Base-by-base conservation (phyloP, 495 filamentous ascomycete genomes). In the Penicillium paxilli region DNA sequence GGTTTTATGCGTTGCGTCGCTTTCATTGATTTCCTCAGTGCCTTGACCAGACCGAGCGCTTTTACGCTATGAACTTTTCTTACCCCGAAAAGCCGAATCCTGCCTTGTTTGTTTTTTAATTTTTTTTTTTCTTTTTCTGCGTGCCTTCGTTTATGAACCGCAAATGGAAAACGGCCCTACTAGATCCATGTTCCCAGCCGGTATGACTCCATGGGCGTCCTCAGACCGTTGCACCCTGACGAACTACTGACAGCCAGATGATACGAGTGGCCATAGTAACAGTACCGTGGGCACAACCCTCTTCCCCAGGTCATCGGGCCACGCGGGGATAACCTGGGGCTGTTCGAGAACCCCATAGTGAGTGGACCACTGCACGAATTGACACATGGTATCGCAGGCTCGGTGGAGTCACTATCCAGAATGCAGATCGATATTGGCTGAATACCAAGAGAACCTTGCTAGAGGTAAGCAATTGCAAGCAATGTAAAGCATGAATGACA, bases 341-440 rank as follows among this genome's bases (percentile, higher is more conserved):
- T 49, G 46, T 38, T 47, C 28, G 50, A 32, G 16, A 46, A n/a
- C 8, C 14, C 24, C 33, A 17, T 2, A 9, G 1, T 40, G 40
- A 4, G 59, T 56, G 56, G 60, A 44, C 28, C 57, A 55, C 45
- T 40, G 57, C 30, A 51, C 50, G 50, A 50, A 55, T 49, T 28
- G 14, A 58, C 25, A 28, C 51, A 44, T 14, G 57, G 21, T 38
- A 32, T 42, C 3, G 17, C 49, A 25, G 4, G 30, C 9, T 17
- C 16, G 6, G 23, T 26, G 9, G n/a, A 35, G 22, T n/a, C 20
- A 22, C 25, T 16, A 4, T 33, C 16, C 3, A 25, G 20, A 20
- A 22, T n/a, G 30, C 10, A 11, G 33, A 14, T 42, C 17, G 40
- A 42, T n/a, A 23, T 21, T 42, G 40, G 40, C 17, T 20, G 8